phyloP scores from a whole-genome alignment of 164 flowering plant species.

The Aristolochia fimbriata region DNA sequence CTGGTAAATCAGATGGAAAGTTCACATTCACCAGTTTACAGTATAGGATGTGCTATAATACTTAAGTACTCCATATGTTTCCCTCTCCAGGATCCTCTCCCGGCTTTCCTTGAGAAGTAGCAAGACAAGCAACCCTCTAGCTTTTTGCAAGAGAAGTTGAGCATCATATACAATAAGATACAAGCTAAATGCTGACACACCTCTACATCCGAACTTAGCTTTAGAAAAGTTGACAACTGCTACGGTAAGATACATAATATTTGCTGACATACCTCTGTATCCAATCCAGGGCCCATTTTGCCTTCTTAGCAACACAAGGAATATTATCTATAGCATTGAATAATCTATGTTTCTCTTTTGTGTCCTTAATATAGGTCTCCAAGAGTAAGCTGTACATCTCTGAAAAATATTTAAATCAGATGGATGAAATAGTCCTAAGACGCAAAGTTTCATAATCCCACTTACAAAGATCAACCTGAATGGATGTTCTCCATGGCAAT shows the following conservation, averaged over 20 bases:
- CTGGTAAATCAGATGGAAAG: no score
- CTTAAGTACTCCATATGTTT: no score
- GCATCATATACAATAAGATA: conserved; percentile 5
- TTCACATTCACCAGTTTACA: no score
- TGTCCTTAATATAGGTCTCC: conserved; percentile 78
- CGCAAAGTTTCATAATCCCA: conserved; percentile 2
- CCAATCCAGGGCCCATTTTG: conserved; percentile 83
- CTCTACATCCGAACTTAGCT: conserved; percentile 80
- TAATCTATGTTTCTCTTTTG: conserved; percentile 58
- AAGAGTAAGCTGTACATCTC: conserved; percentile 93
- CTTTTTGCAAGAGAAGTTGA: neutral
- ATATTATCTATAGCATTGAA: conserved; percentile 75
- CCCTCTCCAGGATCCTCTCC: no score
- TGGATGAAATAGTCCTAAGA: neutral
- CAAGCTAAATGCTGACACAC: conserved; percentile 4
- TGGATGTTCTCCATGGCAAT: conserved; percentile 88
- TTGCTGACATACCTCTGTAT: conserved; percentile 33
- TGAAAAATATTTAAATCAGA: conserved; percentile 13
- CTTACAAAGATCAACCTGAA: conserved; percentile 45
- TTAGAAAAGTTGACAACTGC: no score
- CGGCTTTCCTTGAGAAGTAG: no score
- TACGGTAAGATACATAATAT: conserved; percentile 5
- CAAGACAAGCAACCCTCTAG: no score
- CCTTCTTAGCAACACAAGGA: conserved; percentile 62
- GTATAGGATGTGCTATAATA: no score